Evolutionary conservation across 2,329 filamentous ascomycete genomes (phyloP), one percentile per base, ranked within the genome.

Genomic region (Neofusicoccum kwambonambiense): DNA sequence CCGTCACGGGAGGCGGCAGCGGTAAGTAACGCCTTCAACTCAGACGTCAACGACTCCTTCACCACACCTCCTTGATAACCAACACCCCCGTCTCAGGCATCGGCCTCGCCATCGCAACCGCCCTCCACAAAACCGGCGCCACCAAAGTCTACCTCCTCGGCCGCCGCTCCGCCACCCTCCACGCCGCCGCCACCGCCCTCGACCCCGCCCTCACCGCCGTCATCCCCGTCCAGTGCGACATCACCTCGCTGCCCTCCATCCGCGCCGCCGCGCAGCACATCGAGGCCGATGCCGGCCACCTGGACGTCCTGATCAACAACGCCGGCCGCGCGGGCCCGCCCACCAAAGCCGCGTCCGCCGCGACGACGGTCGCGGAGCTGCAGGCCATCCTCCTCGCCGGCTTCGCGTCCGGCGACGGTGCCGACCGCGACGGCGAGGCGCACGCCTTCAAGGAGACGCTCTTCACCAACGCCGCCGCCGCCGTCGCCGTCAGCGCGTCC

Each of bases 291-390:
- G 70, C 71, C 3, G 80, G 79, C 47, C 78, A 82, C 68, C 78
- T 86, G 64, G 82, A 86, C 69, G 77, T 85, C 27, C 74, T 85
- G 2, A 78, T 74, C 17, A 83, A 69, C 37, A 80, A 73, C 3
- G 74, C 37, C 56, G 56, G 19, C 42, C 47, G 17, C 64, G 79
- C 79, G 70, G 82, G 82, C 69, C 77, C 78, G 15, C 83, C 67
- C 17, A 76, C 77, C 58, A 79, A 76, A 37, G 74, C 68, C 4
- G 73, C 82, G 34, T 76, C 79, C 71, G 71, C 76, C 57, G 79
- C 80, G 15, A 70, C 75, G 41, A 74, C 73, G 15, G 78, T 85
- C 19, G 65, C 74, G 1, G 73, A 82, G 12, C 66, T 86, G 27
- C 75, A 77, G 7, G 76, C 82, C 2, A 70, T 74, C 27, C 74